Evolutionary conservation across 306 rosid species (phyloP).

Genomic region (Crotalaria pallida): DNA sequence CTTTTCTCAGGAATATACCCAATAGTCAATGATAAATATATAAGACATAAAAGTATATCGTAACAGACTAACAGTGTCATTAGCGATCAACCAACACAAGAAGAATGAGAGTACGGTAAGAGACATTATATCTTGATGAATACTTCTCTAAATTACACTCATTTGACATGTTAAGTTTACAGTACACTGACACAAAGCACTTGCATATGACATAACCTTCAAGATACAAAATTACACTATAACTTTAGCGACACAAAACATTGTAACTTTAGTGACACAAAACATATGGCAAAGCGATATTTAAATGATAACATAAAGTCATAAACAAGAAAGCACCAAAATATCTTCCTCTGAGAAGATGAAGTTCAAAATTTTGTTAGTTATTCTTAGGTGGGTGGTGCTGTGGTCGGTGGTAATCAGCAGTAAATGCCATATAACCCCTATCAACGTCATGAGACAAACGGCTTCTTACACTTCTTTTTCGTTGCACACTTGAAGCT

Average conservation of each 20-base stretch:
- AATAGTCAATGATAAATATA: too few species aligned
- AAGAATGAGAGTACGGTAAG: not conserved
- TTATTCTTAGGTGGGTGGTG: conserved; percentile 66
- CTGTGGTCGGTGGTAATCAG: conserved; percentile 47
- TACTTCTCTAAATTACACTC: not conserved
- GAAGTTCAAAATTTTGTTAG: not conserved
- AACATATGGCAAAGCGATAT: not conserved
- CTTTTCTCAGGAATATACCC: too few species aligned
- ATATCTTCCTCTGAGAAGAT: not conserved
- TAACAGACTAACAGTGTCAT: too few species aligned
- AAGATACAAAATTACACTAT: not conserved
- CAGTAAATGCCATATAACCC: conserved; percentile 37
- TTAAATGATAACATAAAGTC: not conserved
- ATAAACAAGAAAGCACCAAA: not conserved
- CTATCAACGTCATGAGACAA: conserved; percentile 14
- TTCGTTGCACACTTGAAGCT: not conserved
- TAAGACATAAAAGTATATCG: too few species aligned
- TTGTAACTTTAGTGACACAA: not conserved
- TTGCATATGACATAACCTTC: not conserved
- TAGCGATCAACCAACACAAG: not conserved
- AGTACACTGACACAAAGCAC: not conserved
- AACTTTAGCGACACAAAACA: not conserved
- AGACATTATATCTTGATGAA: not conserved
- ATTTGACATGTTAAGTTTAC: not conserved
- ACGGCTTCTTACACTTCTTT: conserved; percentile 10